Evolutionary conservation across 192 early-diverging fungal genomes (phyloP).

Genomic region (Backusella morwellensis): DNA sequence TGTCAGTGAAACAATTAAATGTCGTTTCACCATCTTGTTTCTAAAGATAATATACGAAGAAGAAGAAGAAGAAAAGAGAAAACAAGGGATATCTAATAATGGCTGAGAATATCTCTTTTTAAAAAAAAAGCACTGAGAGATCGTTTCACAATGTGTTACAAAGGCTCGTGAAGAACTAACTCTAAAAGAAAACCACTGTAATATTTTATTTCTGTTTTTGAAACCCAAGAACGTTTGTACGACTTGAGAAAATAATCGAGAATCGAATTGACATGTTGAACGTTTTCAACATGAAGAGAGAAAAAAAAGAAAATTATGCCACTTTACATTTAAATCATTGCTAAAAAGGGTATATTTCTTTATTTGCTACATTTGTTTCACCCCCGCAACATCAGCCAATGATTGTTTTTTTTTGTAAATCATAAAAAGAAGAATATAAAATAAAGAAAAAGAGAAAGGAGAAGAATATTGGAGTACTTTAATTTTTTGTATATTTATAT

Average conservation of each 20-base stretch:
- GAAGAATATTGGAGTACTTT: neutral
- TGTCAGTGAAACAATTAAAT: neutral
- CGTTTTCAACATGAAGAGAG: neutral
- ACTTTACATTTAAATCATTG: neutral
- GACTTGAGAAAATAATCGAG: neutral
- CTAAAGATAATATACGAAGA: neutral
- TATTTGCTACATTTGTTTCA: neutral
- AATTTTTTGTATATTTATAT: neutral
- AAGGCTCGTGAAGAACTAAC: slow-evolving; percentile 11
- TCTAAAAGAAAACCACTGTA: neutral
- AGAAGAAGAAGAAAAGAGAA: neutral
- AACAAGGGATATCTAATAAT: neutral
- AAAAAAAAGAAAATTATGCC: neutral
- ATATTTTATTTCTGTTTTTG: slow-evolving; percentile 4
- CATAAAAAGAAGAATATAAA: neutral
- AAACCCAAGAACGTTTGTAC: neutral
- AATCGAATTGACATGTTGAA: neutral
- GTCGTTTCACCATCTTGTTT: neutral
- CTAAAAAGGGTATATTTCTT: neutral
- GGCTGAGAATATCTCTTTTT: neutral
- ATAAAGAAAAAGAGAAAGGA: neutral
- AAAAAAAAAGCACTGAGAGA: neutral
- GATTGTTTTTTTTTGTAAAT: neutral
- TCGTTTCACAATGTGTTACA: neutral
- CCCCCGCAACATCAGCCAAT: neutral